These are phyloP conservation scores for Diplodia intermedia DNA, from an alignment of 2,329 filamentous ascomycete genomes.

Conservation along the genomic window DNA sequence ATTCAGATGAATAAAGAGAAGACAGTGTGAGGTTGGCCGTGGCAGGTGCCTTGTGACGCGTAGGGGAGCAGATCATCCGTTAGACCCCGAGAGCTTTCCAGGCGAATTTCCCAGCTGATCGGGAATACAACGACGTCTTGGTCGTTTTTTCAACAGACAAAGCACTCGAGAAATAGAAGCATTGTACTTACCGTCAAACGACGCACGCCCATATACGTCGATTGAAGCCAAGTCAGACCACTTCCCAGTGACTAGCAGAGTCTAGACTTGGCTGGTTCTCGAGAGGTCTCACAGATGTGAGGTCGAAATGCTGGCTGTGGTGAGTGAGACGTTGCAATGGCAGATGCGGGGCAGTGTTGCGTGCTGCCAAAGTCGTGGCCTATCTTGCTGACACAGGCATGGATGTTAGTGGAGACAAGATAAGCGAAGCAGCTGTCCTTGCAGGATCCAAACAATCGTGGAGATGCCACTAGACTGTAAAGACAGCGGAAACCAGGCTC, in stretches of 20 bases:
- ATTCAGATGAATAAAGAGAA: background rate
- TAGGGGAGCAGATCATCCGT: too few relatives aligned
- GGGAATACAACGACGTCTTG: too few relatives aligned
- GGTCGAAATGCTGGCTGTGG: background rate
- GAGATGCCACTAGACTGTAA: background rate
- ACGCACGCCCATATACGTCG: background rate
- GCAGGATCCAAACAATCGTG: background rate
- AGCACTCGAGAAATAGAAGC: background rate
- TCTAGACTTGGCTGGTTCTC: background rate
- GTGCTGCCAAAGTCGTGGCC: background rate
- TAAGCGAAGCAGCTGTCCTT: background rate
- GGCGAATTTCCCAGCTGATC: too few relatives aligned
- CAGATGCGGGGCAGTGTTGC: slow-evolving; percentile 7
- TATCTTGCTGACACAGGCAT: background rate
- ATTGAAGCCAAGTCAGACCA: background rate
- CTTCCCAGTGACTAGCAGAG: background rate
- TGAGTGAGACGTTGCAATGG: background rate
- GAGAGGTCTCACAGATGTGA: background rate
- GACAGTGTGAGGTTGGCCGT: too few relatives aligned
- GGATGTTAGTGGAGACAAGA: background rate
- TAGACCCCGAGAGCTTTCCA: too few relatives aligned
- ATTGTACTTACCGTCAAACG: background rate
- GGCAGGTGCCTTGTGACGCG: too few relatives aligned
- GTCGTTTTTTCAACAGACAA: too few relatives aligned
- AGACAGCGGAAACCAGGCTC: background rate